Evolutionary conservation across 2,329 filamentous ascomycete genomes (phyloP), one percentile per base, ranked within the genome.

Genomic region (Diaporthe velutina): DNA sequence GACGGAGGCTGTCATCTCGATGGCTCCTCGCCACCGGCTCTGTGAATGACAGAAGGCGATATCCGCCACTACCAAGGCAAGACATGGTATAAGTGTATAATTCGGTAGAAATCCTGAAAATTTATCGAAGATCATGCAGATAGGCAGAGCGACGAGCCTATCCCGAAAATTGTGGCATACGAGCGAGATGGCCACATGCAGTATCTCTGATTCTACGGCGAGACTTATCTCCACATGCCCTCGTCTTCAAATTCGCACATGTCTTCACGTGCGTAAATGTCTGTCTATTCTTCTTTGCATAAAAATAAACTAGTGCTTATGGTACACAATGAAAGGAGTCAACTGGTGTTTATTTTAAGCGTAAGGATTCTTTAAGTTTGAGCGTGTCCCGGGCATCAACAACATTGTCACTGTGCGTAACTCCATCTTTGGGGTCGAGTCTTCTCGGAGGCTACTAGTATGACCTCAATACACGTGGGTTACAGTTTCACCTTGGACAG

Each of bases 331-430:
- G 12, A 57, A 35, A 35, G 22, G 22, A 35, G 30, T 10, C 25
- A n/a, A n/a, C n/a, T n/a, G n/a, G n/a, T n/a, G n/a, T 19, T n/a
- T 7, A 30, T 54, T 30, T 54, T 54, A 94, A 91, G 79, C 90
- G 91, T 17, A 98, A 97, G 78, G 95, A 50, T 12, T 98, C 80
- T 98, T 97, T 86, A 98, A 98, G 82, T 98, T 98, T 78, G 93
- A 96, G 79, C 92, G 97, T 74, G 92, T 98, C 13, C 93, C 96
- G 1, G 95, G 94, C 57, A 90, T 99, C 73, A 98, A 95, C 1
- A 92, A 95, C 48, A 94, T 97, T 17, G 89, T 93, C 8, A 13
- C 12, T 42, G 96, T 98, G 12, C 90, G 95, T 78, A 96, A 95
- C 78, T 98, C 97, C 42, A 91, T 93, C 0, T 97, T 94, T 83